Evolutionary conservation across 441 rosid genomes (phyloP), one percentile per base, ranked within the genome.

Genomic region (Capsella rubella): DNA sequence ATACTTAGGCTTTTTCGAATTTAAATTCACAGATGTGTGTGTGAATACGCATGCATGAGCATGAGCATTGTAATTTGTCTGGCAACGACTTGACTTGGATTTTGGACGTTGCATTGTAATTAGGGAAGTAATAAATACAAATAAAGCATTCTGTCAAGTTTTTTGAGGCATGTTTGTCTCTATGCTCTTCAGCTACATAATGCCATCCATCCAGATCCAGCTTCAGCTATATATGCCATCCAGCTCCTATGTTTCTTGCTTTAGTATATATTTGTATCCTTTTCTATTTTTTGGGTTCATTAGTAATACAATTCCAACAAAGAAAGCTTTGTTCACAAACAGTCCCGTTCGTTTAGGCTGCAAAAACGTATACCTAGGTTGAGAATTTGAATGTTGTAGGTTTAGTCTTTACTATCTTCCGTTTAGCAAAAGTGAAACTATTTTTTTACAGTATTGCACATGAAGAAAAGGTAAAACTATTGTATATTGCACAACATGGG

Each of bases 151-250:
- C 61, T 12, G 61, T 57, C 67, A 66, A 67, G 29, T 66, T 74
- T 58, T 67, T 21, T 0, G 68, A 67, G 47, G 78, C 78, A 74
- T 74, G 68, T 67, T 51, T 74, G 78, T 74, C 78, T 51, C 73
- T 53, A 67, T 21, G 47, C 61, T 58, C 67, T 67, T 57, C 37
- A 57, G 21, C 52, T 70, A 18, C 21, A 45, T 70, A 18, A 35
- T 58, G 74, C 57, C 12, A 54, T 58, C 71, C 51, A 21, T 21
- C 25, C 2, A 21, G 25, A 21, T 21, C 25, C 25, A 21, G 25
- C 67, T 67, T 57, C 37, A 57, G 21, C 52, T 70, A 18, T 32
- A 45, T 70, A 18, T 58, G 74, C 57, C 12, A 54, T 58, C 71
- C 51, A 21, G 25, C 25, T 21, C 25, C 25, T 21, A 21, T 21